Evolutionary conservation across 768 basidiomycete species (phyloP), one percentile per base, ranked within the genome.

Genomic region (Calocybe indica): DNA sequence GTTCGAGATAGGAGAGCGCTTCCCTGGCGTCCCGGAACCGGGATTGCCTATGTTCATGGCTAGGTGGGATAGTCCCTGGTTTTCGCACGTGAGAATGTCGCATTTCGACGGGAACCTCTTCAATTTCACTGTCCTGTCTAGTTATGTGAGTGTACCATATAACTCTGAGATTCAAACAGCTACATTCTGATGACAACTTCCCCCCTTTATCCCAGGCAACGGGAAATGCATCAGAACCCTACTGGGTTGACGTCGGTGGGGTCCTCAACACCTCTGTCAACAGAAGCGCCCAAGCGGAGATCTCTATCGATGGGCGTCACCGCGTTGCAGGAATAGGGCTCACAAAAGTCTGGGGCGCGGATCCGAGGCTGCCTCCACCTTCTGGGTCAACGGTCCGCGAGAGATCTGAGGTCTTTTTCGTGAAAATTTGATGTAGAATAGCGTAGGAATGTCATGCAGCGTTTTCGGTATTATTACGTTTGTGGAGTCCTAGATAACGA

Each of bases 31-130:
- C 13, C 15, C 40, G 12, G 14, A 48, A 3, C 37, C 37, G 7
- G 32, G 11, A 10, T 14, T 37, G 7, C 47, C 47, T 8, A 40
- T 38, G 12, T 33, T 48, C 11, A 14, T 48, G 7, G 47, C 47
- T 5, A 7, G 30, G 5, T 48, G 47, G 47, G 36, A 48, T 40
- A 14, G 30, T 13, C 11, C 39, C 6, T 31, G 14, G 29, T 13
- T 38, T 1, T 29, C 47, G 13, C 47, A 48, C 33, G 2, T 48
- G 9, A 30, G 9, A 5, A 22, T 48, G 5, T 5, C 10, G 9
- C 47, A 48, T 33, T 48, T 48, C 39, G 47, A 48, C 41, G 47
- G 47, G 22, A 15, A 28, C 13, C 7, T 48, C 5, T 41, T 48
- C 29, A 48, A 48, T 31, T 13, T 40, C 31, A 42, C 39, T 29